These are phyloP conservation scores for Calonectria fujianensis DNA, from an alignment of 2,329 filamentous ascomycete species.

Conservation along the genomic window DNA sequence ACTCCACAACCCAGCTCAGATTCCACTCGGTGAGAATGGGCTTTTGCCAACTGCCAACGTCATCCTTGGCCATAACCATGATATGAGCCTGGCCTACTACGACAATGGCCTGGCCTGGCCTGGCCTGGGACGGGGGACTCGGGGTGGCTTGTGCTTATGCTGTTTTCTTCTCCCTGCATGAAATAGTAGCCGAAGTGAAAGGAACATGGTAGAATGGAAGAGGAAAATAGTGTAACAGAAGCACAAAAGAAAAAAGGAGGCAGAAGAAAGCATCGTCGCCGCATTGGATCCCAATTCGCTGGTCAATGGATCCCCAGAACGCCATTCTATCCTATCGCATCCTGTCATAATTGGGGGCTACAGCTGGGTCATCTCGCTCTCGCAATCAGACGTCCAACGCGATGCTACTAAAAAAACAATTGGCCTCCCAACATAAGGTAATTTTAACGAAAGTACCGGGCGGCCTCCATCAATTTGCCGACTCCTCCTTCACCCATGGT, in stretches of 20 bases:
- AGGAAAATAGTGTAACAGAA: conserved; percentile 17
- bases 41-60: conserved; percentile 50
- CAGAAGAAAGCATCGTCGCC: conserved; percentile 19
- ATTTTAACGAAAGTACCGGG: conserved; percentile 25
- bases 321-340: conserved; percentile 36
- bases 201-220: conserved; percentile 9
- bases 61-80: conserved; percentile 41
- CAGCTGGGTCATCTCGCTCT: conserved; percentile 7
- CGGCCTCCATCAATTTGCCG: conserved; percentile 15
- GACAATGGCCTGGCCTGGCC: conserved; percentile 11
- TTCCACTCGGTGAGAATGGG: conserved; percentile 37
- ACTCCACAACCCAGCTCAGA: conserved; percentile 34
- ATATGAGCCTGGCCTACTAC: conserved; percentile 13
- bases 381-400: conserved; percentile 36
- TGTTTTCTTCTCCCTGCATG: conserved; percentile 16
- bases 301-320: conserved; percentile 34
- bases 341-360: conserved; percentile 22
- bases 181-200: conserved; percentile 15
- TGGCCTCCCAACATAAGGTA: conserved; percentile 6
- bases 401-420: conserved; percentile 24
- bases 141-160: conserved; percentile 32
- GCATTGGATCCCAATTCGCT: conserved; percentile 32
- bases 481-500: conserved; percentile 13
- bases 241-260: conserved; percentile 21
- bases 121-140: conserved; percentile 24